phyloP scores from a whole-genome alignment of 495 filamentous ascomycete genomes.

The Pseudomonodictys pantanalensis region DNA sequence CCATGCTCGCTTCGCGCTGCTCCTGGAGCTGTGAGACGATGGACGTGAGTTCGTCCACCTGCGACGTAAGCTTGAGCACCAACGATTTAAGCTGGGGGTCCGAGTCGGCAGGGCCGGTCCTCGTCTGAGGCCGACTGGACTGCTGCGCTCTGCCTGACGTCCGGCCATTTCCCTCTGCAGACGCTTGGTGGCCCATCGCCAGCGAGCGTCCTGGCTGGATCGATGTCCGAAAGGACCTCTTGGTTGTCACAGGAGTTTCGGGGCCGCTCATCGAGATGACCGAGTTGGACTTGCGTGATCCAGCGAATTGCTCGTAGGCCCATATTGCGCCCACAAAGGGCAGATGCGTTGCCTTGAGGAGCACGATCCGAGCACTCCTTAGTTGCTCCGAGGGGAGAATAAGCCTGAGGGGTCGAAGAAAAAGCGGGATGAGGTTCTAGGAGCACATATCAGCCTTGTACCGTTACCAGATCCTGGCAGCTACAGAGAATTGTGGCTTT shows the following conservation, averaged over 20 bases:
- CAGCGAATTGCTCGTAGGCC: conserved; percentile 52
- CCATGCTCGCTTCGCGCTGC: conserved; percentile 20
- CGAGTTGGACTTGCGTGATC: conserved; percentile 6
- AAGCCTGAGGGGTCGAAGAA: conserved; percentile 79
- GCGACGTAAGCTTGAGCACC: conserved; percentile 37
- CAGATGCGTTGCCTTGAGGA: conserved; percentile 70
- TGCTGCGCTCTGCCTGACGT: conserved; percentile 21
- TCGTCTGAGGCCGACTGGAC: conserved; percentile 19
- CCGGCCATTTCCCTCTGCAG: conserved; percentile 17
- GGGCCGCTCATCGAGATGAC: conserved; percentile 34
- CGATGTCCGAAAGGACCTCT: conserved; percentile 27
- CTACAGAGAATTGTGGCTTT: too few relatives aligned
- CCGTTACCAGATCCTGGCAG: conserved; percentile 20
- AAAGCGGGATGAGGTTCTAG: conserved; percentile 79
- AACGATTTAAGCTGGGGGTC: conserved; percentile 33
- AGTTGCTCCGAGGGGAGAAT: conserved; percentile 69
- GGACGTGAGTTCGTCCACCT: conserved; percentile 36
- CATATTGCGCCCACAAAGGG: conserved; percentile 63
- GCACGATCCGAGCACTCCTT: conserved; percentile 68
- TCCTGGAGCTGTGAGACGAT: conserved; percentile 34
- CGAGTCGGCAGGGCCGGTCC: conserved; percentile 20
- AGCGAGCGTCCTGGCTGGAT: conserved; percentile 29
- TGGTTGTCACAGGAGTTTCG: conserved; percentile 15
- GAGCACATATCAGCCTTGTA: conserved; percentile 36
- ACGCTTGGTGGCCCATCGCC: conserved; percentile 19